These are phyloP conservation scores for Penicillium sp. DNA, from an alignment of 2,329 filamentous ascomycete genomes.

Conservation along the genomic window DNA sequence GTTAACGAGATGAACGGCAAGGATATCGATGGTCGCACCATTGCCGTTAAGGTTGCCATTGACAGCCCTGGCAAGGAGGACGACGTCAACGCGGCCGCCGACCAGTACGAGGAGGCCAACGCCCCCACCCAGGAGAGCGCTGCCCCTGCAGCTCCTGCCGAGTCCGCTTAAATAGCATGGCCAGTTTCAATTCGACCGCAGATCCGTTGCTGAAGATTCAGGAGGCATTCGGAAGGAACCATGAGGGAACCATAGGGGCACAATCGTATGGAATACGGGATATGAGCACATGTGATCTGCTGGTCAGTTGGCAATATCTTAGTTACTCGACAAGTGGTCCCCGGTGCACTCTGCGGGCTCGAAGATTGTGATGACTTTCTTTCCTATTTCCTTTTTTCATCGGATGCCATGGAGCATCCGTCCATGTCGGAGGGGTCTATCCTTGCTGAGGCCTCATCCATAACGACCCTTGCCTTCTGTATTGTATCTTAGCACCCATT, in stretches of 20 bases:
- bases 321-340: slow-evolving; percentile 26
- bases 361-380: slow-evolving; percentile 28
- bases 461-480: slow-evolving; percentile 44
- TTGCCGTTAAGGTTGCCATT: slow-evolving; percentile 99
- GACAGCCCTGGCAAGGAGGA: slow-evolving; percentile 99
- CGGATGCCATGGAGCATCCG: slow-evolving; percentile 25
- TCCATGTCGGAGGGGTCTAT: slow-evolving; percentile 25
- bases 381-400: slow-evolving; percentile 20
- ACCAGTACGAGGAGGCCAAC: slow-evolving; percentile 49
- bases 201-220: slow-evolving; percentile 19
- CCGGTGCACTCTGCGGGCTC: slow-evolving; percentile 19
- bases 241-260: neutral
- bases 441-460: slow-evolving; percentile 27
- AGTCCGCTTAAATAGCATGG: slow-evolving; percentile 33
- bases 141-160: slow-evolving; percentile 34
- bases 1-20: slow-evolving; percentile 99
- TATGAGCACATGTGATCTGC: slow-evolving; percentile 25
- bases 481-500: slow-evolving; percentile 46
- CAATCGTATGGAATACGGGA: slow-evolving; percentile 28
- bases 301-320: slow-evolving; percentile 25
- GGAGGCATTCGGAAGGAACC: slow-evolving; percentile 13
- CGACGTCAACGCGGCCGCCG: slow-evolving; percentile 59
- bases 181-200: slow-evolving; percentile 21
- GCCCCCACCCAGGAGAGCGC: slow-evolving; percentile 44
- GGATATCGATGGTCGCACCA: slow-evolving; percentile 97